These are phyloP conservation scores for Chaetomium fimeti DNA, from an alignment of 495 filamentous ascomycete genomes.

Conservation along the genomic window DNA sequence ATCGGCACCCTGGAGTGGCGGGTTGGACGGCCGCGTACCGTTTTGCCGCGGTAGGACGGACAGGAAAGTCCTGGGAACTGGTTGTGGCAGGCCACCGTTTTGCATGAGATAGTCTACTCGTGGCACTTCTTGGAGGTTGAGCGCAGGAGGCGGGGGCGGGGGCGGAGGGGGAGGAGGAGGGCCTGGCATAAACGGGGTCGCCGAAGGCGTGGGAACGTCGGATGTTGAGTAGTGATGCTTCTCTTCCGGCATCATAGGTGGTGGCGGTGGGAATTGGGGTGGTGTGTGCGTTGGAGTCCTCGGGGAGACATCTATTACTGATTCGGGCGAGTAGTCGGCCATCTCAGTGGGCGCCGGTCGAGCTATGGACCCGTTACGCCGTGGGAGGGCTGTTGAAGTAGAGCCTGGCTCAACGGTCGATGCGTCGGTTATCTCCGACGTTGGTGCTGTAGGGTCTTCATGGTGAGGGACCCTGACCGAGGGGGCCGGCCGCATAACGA, in stretches of 20 bases:
- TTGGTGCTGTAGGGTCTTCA: constrained; percentile 10
- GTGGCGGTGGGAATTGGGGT: constrained; percentile 49
- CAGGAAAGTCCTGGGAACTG: constrained; percentile 66
- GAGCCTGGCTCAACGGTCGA: constrained; percentile 35
- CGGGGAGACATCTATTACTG: constrained; percentile 55
- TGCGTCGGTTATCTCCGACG: constrained; percentile 26
- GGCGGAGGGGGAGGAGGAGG: constrained; percentile 63
- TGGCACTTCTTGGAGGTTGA: constrained; percentile 60
- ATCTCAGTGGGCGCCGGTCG: constrained; percentile 36
- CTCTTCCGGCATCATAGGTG: constrained; percentile 35
- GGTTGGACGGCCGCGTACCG: constrained; percentile 50
- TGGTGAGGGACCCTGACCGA: constrained; percentile 25
- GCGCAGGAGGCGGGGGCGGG: constrained; percentile 77
- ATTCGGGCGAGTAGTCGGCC: constrained; percentile 47
- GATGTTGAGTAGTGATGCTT: constrained; percentile 33
- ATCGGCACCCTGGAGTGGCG: constrained; percentile 56
- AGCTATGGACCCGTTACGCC: constrained; percentile 45
- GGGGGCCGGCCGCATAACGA: constrained; percentile 28
- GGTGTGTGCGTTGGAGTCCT: constrained; percentile 56
- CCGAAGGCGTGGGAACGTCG: constrained; percentile 43
- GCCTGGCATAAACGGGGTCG: constrained; percentile 34
- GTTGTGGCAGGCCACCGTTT: constrained; percentile 70
- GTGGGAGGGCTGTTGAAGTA: constrained; percentile 62
- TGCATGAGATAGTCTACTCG: constrained; percentile 87
- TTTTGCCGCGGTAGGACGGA: constrained; percentile 50